Base-by-base conservation (phyloP, 805 yeast genomes). In the Sungouiozyma intestinalis region DNA sequence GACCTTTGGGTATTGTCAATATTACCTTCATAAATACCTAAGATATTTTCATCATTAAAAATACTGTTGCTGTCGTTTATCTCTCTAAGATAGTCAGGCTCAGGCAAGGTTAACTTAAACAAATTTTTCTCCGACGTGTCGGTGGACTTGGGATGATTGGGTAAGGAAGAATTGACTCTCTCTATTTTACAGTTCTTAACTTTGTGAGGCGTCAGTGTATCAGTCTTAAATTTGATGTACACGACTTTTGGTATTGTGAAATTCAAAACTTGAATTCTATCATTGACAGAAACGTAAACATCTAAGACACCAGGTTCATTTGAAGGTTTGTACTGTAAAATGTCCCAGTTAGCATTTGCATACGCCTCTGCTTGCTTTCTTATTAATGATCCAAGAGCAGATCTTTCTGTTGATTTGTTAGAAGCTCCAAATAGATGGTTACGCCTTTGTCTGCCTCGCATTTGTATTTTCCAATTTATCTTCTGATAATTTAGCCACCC, bases 401-500 rank as follows among this genome's bases (percentile, higher is more conserved):
- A 69, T 49, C 85, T 67, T 44, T 70, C 74, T 2, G 79, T 65
- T 2, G 77, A 57, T 20, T 67, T 73, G 1, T 70, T 63, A 5
- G 72, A 66, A 24, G 70, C 68, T 32, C 99, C 99, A 67, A 92
- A 90, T 19, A 94, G 62, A 48, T 77, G 79, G 42, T 71, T 71
- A 55, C 97, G 73, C 53, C 94, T 74, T 41, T 71, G 73, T 51
- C 86, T 72, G 45, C 81, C 82, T 47, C 75, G 74, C n/a, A 74
- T 72, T 57, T 86, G 94, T 11, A 77, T 66, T 39, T 66, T 74
- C 99, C 99, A 92, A 55, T 85, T 85, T n/a, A 77, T 72, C 60
- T 90, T 87, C 61, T 84, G 90, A 54, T 83, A 83, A 24, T 65
- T 63, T 45, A 92, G 66, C 66, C 82, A 84, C 0, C 73, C 81